These are phyloP conservation scores for Geosmithia morbida DNA, from an alignment of 2,329 filamentous ascomycete genomes.

Conservation along the genomic window DNA sequence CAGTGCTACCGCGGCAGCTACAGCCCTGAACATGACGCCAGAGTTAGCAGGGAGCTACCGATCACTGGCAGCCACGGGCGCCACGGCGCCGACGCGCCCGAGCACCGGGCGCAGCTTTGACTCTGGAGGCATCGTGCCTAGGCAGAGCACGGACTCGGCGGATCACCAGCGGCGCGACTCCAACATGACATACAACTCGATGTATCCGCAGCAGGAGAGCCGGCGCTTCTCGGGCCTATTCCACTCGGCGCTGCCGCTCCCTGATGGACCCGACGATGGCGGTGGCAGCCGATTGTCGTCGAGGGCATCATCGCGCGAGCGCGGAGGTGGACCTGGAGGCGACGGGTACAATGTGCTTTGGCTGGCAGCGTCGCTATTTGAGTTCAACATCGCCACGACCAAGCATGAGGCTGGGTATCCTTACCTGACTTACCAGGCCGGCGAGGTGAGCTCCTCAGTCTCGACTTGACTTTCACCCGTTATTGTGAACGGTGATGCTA, in stretches of 20 bases:
- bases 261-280: conserved; percentile 43
- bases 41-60: conserved; percentile 35
- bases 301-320: conserved; percentile 44
- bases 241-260: conserved; percentile 73
- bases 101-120: conserved; percentile 47
- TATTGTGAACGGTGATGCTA: not conserved
- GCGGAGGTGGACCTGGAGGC: conserved; percentile 24
- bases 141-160: conserved; percentile 37
- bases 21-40: conserved; percentile 38
- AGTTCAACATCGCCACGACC: conserved; percentile 90
- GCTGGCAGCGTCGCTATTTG: conserved; percentile 84
- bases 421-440: conserved; percentile 88
- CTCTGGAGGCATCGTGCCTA: conserved; percentile 27
- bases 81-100: conserved; percentile 28
- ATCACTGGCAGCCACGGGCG: conserved; percentile 24
- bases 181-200: conserved; percentile 37
- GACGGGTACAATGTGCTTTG: conserved; percentile 65
- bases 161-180: conserved; percentile 36
- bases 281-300: conserved; percentile 31
- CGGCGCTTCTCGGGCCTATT: conserved; percentile 64
- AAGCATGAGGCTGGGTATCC: conserved; percentile 90
- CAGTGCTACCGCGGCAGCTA: not conserved
- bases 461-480: not conserved
- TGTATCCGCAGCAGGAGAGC: conserved; percentile 25
- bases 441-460: conserved; percentile 48